phyloP scores from a whole-genome alignment of 139 green algal genomes.

The Gonium pectorale region DNA sequence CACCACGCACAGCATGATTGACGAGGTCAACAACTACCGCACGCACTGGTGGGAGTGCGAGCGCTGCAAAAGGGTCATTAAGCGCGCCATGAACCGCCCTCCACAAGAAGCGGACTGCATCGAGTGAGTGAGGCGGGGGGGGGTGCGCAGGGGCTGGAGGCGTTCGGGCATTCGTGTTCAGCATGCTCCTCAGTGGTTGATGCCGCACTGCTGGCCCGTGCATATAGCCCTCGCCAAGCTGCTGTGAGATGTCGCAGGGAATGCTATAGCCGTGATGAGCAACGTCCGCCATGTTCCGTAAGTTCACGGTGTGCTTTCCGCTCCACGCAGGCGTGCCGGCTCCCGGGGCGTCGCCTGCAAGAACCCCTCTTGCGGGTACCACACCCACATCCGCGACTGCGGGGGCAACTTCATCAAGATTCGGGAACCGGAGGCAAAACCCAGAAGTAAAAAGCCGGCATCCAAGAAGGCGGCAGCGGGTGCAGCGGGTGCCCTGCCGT shows the following conservation, averaged over 20 bases:
- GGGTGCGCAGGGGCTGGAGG: no score
- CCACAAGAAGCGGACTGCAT: slow-evolving; percentile 79
- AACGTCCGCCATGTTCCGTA: no score
- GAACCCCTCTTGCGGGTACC: slow-evolving; percentile 68
- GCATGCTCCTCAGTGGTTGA: no score
- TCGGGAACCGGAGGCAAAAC: not conserved
- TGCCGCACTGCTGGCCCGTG: no score
- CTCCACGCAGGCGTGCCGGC: not conserved
- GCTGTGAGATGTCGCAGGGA: no score
- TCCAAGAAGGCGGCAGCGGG: not conserved
- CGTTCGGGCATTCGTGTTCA: no score
- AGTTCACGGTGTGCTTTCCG: no score
- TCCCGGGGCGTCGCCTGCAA: slow-evolving; percentile 44
- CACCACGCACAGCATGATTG: slow-evolving; percentile 57
- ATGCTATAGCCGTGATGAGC: no score
- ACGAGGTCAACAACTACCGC: slow-evolving; percentile 69
- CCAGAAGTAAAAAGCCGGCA: not conserved
- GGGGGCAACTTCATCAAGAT: slow-evolving; percentile 64
- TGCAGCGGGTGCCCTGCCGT: not conserved
- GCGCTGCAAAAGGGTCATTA: slow-evolving; percentile 64
- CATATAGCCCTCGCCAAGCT: no score
- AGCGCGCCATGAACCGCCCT: slow-evolving; percentile 75
- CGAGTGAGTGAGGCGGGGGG: not conserved
- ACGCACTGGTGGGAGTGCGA: slow-evolving; percentile 72
- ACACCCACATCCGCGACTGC: slow-evolving; percentile 71